Base-by-base conservation (phyloP, 1,139 yeast species). In the Martiniozyma asiatica region DNA sequence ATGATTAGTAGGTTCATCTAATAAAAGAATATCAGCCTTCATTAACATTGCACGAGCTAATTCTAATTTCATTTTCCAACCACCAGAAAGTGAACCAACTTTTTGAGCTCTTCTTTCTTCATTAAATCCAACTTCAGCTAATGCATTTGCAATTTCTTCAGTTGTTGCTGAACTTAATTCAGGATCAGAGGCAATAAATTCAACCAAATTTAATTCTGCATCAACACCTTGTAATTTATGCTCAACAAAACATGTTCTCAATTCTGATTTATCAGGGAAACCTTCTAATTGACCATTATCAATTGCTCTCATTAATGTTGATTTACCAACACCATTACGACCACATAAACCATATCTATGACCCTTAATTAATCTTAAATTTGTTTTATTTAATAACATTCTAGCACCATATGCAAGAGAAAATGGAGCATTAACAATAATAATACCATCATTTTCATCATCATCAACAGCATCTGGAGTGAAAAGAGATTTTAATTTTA, bases 1-100 rank as follows among this genome's bases (percentile, higher is more conserved):
- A 63, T 89, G 98, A 65, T 89, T 89, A 43, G 98, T 89, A 57
- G 98, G 98, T 73, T 89, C 98, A 59, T 89, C 98, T 53, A 89
- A 68, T 47, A 89, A 64, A 46, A 89, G 68, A 32, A 89, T 87
- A 59, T 89, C 98, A 21, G 98, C 98, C 60, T 79, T 84, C 87
- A 85, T 82, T 49, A 89, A 66, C 94, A 89, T 87, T 29, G 98
- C 98, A 63, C 97, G 79, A 13, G 98, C 98, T 51, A 89, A 68
- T 58, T 87, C 98, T 43, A 89, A 70, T 63, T 89, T 89, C 98
- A 89, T 89, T 61, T 89, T 89, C 96, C 96, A 85, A 55, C 98
- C 98, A 58, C 98, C 98, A 35, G 96, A 84, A 41, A 89, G 65
- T 2, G 97, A 81, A 26, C 96, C 95, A 38, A 89, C 96, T 32